Percentiles rank a stretch among this genome's conserved stretches.
These are phyloP conservation scores for Pythium coloratum DNA, from an alignment of 352 stramenopile genomes.

Conservation along the genomic window DNA sequence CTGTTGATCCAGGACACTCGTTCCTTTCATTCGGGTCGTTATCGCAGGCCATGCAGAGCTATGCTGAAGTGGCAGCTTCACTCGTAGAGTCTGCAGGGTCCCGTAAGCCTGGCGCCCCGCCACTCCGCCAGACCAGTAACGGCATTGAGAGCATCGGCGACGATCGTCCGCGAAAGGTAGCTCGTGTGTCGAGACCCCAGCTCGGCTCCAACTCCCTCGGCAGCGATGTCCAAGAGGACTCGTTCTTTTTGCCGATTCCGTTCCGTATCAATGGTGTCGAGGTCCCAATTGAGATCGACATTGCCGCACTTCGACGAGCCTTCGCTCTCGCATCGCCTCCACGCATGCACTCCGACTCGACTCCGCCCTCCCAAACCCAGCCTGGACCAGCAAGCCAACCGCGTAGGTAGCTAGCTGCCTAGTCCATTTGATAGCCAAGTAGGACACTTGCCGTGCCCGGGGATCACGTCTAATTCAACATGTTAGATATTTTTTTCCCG, in stretches of 20 bases:
- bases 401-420: neutral
- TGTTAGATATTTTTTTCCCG: neutral
- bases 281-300: constrained; percentile 68
- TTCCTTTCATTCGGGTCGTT: constrained; percentile 22
- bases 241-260: constrained; percentile 58
- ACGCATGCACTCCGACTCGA: constrained; percentile 26
- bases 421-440: neutral
- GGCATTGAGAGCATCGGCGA: constrained; percentile 25
- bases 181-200: constrained; percentile 27
- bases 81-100: constrained; percentile 19
- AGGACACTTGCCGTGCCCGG: neutral
- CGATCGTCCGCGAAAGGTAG: constrained; percentile 51
- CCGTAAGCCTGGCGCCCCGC: neutral
- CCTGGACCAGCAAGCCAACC: neutral
- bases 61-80: constrained; percentile 25
- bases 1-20: constrained; percentile 11
- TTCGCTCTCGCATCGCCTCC: constrained; percentile 37
- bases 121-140: neutral
- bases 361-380: neutral
- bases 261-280: constrained; percentile 78
- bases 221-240: constrained; percentile 35
- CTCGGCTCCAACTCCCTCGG: neutral
- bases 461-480: neutral
- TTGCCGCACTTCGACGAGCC: constrained; percentile 53
- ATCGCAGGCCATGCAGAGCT: constrained; percentile 21